Percentiles rank a stretch among this genome's conserved stretches.
Evolutionary conservation across 106 monocot genomes (phyloP).

Genomic region (Allium cepa): DNA sequence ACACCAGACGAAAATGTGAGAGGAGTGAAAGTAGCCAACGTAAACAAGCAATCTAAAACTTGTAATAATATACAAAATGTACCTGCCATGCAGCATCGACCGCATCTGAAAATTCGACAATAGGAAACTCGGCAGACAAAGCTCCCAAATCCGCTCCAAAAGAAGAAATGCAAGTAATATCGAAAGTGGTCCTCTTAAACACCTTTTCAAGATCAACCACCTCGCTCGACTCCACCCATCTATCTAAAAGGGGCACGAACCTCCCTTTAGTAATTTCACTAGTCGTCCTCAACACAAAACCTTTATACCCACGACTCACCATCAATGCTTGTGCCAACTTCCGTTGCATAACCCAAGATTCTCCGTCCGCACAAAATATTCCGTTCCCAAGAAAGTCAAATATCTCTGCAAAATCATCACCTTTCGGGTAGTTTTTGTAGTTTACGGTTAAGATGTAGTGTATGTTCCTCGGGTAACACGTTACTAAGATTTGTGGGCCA

Average conservation of each 20-base stretch:
- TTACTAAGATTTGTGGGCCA: neutral
- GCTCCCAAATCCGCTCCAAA: neutral
- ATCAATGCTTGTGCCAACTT: neutral
- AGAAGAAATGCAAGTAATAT: neutral
- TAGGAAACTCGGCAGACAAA: neutral
- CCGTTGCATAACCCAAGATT: neutral
- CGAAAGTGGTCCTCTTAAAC: neutral
- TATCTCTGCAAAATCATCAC: neutral
- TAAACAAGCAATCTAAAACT: too few relatives aligned
- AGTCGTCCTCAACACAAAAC: neutral
- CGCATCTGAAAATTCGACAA: neutral
- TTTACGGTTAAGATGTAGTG: neutral
- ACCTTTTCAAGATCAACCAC: neutral
- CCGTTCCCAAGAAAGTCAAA: neutral
- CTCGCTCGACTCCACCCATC: neutral
- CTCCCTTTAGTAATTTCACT: neutral
- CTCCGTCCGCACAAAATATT: neutral
- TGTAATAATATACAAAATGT: neutral
- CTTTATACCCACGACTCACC: neutral
- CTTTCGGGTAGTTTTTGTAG: slow-evolving; percentile 1
- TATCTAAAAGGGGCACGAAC: neutral
- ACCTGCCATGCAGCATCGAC: neutral
- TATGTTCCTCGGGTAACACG: neutral
- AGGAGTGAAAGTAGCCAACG: too few relatives aligned
- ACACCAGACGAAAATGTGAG: too few relatives aligned